A percentile compares a stretch with the other conserved stretches of the same genome.
These are phyloP conservation scores for Kalmanozyma brasiliensis DNA, from an alignment of 1,284 basidiomycete species.

Conservation along the genomic window DNA sequence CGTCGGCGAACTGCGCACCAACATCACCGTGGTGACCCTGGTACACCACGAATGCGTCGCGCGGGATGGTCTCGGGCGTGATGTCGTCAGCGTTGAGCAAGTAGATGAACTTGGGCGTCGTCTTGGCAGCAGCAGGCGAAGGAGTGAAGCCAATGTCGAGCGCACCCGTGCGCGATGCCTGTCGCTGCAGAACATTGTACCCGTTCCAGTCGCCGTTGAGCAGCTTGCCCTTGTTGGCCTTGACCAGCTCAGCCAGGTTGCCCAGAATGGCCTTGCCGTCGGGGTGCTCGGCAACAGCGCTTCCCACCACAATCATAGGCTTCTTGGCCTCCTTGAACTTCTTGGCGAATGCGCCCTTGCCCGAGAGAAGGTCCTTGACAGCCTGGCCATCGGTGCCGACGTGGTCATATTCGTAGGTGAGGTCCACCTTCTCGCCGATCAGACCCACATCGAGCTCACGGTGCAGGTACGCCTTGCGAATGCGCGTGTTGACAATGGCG, in stretches of 20 bases:
- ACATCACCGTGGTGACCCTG: slow-evolving; percentile 99
- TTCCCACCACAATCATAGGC: slow-evolving; percentile 93
- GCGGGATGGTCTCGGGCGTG: slow-evolving; percentile 87
- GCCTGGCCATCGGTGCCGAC: slow-evolving; percentile 84
- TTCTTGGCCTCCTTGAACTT: slow-evolving; percentile 91
- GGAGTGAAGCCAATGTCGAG: slow-evolving; percentile 95
- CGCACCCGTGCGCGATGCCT: slow-evolving; percentile 90
- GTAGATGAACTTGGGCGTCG: slow-evolving; percentile 94
- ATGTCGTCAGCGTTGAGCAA: slow-evolving; percentile 96
- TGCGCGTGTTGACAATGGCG: slow-evolving; percentile 94
- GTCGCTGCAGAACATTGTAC: slow-evolving; percentile 88
- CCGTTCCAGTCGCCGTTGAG: slow-evolving; percentile 94
- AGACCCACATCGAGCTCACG: slow-evolving; percentile 85
- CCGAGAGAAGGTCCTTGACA: slow-evolving; percentile 79
- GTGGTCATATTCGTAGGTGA: slow-evolving; percentile 91
- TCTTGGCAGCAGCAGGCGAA: slow-evolving; percentile 78
- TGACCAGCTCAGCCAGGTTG: slow-evolving; percentile 81
- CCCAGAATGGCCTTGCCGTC: slow-evolving; percentile 85
- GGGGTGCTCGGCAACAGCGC: slow-evolving; percentile 84
- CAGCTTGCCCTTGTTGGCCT: slow-evolving; percentile 74
- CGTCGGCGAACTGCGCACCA: slow-evolving; percentile 95
- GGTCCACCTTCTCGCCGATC: slow-evolving; percentile 90
- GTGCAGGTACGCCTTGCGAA: slow-evolving; percentile 92
- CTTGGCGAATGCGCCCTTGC: slow-evolving; percentile 81
- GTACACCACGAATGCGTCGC: slow-evolving; percentile 96